Evolutionary conservation across 768 basidiomycete species (phyloP).

Genomic region (Crepidotus variabilis): DNA sequence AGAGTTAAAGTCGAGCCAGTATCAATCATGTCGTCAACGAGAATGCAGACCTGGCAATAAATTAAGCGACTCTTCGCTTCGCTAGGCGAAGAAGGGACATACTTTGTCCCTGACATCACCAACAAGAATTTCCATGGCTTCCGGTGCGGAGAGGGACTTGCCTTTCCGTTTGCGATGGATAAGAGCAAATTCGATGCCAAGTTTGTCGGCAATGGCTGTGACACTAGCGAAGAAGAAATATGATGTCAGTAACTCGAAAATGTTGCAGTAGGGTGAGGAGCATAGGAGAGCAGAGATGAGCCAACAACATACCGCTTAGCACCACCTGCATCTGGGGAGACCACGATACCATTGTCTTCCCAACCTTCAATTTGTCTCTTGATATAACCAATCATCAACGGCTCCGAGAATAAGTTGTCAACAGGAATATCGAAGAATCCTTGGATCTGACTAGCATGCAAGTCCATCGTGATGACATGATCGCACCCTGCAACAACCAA

Average conservation of each 20-base stretch:
- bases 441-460: slow-evolving; percentile 97
- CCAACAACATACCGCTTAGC: slow-evolving; percentile 80
- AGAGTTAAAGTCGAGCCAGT: slow-evolving; percentile 86
- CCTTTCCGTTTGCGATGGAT: slow-evolving; percentile 89
- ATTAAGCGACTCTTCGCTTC: slow-evolving; percentile 2
- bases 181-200: slow-evolving; percentile 91
- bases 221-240: slow-evolving; percentile 46
- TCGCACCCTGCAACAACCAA: slow-evolving; percentile 94
- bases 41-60: slow-evolving; percentile 69
- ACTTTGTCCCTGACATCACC: slow-evolving; percentile 92
- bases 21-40: slow-evolving; percentile 99
- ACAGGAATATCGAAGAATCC: slow-evolving; percentile 99
- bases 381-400: slow-evolving; percentile 92
- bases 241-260: slow-evolving; percentile 2
- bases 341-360: slow-evolving; percentile 76
- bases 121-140: slow-evolving; percentile 90
- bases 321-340: slow-evolving; percentile 96
- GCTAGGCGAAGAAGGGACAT: slow-evolving; percentile 8
- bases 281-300: neutral
- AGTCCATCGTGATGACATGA: slow-evolving; percentile 99
- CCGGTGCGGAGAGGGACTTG: slow-evolving; percentile 59
- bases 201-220: slow-evolving; percentile 92
- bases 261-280: too few relatives aligned
- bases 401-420: slow-evolving; percentile 96
- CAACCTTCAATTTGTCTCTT: slow-evolving; percentile 83